These are phyloP conservation scores for Trypanosoma scelopori DNA, from an alignment of 208 protist species.

Conservation along the genomic window DNA sequence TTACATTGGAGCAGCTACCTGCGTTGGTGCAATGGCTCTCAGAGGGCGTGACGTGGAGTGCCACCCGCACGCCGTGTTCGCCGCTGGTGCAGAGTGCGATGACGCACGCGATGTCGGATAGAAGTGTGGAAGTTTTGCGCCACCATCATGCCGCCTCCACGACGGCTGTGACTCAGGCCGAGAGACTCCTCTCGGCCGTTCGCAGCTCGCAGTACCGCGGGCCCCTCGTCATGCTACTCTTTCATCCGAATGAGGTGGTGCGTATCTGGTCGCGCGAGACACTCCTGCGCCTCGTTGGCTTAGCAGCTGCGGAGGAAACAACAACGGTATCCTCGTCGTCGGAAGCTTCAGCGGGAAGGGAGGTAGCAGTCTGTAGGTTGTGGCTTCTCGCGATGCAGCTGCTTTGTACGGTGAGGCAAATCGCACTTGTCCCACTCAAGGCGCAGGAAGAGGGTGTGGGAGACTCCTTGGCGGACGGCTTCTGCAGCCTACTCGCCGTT, in stretches of 20 bases:
- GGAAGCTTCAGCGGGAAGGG: not conserved
- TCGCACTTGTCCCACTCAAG: slow-evolving; percentile 17
- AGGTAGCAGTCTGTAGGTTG: slow-evolving; percentile 3
- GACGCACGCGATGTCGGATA: slow-evolving; percentile 18
- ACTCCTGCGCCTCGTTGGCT: slow-evolving; percentile 20
- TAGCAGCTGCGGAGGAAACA: not conserved
- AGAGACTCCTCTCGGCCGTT: slow-evolving; percentile 17
- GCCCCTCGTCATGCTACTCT: slow-evolving; percentile 40
- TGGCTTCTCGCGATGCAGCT: slow-evolving; percentile 52
- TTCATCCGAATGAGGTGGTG: slow-evolving; percentile 39
- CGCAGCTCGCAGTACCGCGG: slow-evolving; percentile 18
- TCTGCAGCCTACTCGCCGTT: slow-evolving; percentile 46
- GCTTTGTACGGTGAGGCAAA: slow-evolving; percentile 57
- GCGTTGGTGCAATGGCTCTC: slow-evolving; percentile 16
- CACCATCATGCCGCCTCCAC: slow-evolving; percentile 1
- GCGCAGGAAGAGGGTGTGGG: slow-evolving; percentile 4
- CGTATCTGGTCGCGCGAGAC: slow-evolving; percentile 40
- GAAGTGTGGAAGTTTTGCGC: not conserved
- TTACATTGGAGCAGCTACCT: slow-evolving; percentile 8
- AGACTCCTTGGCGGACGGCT: slow-evolving; percentile 34
- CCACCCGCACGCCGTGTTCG: not conserved
- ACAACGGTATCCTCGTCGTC: not conserved
- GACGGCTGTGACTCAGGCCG: not conserved
- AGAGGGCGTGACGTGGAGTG: not conserved
- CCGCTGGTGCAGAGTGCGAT: slow-evolving; percentile 12